phyloP scores from a whole-genome alignment of 441 rosid genomes.

The Metrosideros polymorpha region DNA sequence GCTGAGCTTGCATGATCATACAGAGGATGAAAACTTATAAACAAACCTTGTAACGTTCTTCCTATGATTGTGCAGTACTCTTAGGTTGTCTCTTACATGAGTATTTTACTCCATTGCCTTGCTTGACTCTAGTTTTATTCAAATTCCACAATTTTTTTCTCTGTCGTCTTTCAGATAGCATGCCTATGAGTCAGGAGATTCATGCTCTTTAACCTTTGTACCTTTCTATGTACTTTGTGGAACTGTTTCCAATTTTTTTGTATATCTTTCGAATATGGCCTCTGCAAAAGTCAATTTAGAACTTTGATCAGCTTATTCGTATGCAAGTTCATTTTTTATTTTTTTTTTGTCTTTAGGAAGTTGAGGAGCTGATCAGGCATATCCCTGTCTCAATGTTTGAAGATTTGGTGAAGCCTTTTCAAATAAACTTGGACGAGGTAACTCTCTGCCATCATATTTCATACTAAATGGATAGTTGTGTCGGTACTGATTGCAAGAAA shows the following conservation, averaged over 20 bases:
- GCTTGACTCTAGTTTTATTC: neutral
- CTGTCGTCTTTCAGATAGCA: neutral
- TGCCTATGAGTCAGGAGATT: neutral
- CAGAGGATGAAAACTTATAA: neutral
- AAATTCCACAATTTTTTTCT: neutral
- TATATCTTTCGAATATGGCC: neutral
- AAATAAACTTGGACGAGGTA: constrained; percentile 71
- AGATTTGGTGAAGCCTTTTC: constrained; percentile 83
- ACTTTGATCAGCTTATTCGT: neutral
- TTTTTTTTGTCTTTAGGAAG: constrained; percentile 43
- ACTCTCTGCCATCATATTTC: neutral
- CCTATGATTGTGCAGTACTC: neutral
- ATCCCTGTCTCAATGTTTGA: constrained; percentile 70
- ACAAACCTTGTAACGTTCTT: neutral
- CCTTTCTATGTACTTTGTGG: neutral
- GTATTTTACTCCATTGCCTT: neutral
- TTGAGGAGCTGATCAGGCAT: constrained; percentile 58
- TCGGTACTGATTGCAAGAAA: neutral
- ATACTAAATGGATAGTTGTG: neutral
- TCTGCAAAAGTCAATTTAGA: neutral
- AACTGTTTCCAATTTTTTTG: neutral
- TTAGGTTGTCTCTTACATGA: neutral
- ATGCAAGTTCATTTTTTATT: neutral
- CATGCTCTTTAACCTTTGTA: neutral
- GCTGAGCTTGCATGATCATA: neutral